Percentiles rank a stretch among this genome's conserved stretches.
Evolutionary conservation across 1,284 basidiomycete genomes (phyloP).

Genomic region (Rhodotorula sp.): DNA sequence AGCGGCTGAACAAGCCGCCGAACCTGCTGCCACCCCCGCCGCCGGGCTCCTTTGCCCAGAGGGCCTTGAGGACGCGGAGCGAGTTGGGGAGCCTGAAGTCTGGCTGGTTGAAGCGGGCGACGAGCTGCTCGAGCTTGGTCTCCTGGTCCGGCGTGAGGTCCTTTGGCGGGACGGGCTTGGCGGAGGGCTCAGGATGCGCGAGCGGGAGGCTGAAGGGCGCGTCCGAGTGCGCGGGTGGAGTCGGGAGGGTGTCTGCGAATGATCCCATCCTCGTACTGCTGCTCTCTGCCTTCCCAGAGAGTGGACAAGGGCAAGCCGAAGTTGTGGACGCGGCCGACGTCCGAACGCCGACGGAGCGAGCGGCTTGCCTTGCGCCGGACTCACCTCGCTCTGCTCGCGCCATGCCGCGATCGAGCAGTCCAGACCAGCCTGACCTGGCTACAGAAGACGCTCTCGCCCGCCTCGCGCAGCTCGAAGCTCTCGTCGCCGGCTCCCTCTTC

Average conservation of each 20-base stretch:
- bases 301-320: too few species aligned
- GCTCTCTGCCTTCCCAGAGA: too few species aligned
- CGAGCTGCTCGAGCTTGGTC: slow-evolving; percentile 36
- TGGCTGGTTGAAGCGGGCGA: slow-evolving; percentile 40
- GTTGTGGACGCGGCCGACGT: too few species aligned
- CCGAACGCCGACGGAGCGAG: too few species aligned
- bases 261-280: background rate
- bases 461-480: slow-evolving; percentile 25
- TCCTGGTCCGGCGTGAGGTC: slow-evolving; percentile 22
- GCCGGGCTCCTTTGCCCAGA: slow-evolving; percentile 20
- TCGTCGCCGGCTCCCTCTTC: slow-evolving; percentile 17
- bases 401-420: background rate
- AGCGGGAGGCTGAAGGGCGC: slow-evolving; percentile 22
- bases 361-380: too few species aligned
- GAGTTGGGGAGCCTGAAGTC: slow-evolving; percentile 33
- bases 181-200: slow-evolving; percentile 18
- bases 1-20: slow-evolving; percentile 21
- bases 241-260: slow-evolving; percentile 21
- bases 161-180: slow-evolving; percentile 22
- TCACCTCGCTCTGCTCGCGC: background rate
- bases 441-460: background rate
- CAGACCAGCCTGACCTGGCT: background rate
- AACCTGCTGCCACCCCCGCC: slow-evolving; percentile 9
- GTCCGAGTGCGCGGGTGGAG: background rate
- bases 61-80: slow-evolving; percentile 34